Evolutionary conservation across 805 yeast species (phyloP).

Genomic region (Zygosaccharomyces lentus): DNA sequence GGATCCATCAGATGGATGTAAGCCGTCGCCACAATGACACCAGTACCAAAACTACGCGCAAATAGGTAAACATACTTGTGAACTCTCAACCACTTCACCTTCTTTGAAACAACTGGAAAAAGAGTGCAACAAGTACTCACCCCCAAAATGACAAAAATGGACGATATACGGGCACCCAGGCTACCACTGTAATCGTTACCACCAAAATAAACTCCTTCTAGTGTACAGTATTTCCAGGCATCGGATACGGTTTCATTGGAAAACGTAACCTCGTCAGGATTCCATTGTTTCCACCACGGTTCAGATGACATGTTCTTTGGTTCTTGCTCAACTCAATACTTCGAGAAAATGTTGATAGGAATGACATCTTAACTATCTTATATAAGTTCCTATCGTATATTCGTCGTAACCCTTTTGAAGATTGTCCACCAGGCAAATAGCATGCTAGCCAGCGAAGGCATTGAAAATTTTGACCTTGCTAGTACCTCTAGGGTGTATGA

Average conservation of each 20-base stretch:
- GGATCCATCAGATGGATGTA: constrained; percentile 63
- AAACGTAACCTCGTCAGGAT: constrained; percentile 30
- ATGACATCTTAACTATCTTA: too few relatives aligned
- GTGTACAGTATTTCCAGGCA: constrained; percentile 40
- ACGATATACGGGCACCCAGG: constrained; percentile 47
- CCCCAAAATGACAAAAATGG: constrained; percentile 55
- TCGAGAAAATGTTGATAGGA: too few relatives aligned
- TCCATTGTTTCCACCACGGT: constrained; percentile 23
- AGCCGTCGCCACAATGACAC: constrained; percentile 74
- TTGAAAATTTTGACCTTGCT: too few relatives aligned
- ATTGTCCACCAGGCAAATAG: too few relatives aligned
- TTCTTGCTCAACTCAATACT: too few relatives aligned
- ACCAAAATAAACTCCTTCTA: constrained; percentile 40
- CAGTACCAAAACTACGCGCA: constrained; percentile 59
- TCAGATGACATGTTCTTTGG: neutral
- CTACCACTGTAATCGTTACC: constrained; percentile 42
- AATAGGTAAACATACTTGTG: constrained; percentile 35
- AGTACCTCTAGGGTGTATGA: too few relatives aligned
- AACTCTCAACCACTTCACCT: constrained; percentile 39
- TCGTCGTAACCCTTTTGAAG: too few relatives aligned
- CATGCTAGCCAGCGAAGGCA: too few relatives aligned
- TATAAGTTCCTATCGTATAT: too few relatives aligned
- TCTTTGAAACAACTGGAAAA: constrained; percentile 43
- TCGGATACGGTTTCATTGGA: constrained; percentile 31
- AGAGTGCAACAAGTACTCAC: constrained; percentile 46